phyloP scores from a whole-genome alignment of 2,329 filamentous ascomycete genomes.

The Exophiala phaeomuriformis region DNA sequence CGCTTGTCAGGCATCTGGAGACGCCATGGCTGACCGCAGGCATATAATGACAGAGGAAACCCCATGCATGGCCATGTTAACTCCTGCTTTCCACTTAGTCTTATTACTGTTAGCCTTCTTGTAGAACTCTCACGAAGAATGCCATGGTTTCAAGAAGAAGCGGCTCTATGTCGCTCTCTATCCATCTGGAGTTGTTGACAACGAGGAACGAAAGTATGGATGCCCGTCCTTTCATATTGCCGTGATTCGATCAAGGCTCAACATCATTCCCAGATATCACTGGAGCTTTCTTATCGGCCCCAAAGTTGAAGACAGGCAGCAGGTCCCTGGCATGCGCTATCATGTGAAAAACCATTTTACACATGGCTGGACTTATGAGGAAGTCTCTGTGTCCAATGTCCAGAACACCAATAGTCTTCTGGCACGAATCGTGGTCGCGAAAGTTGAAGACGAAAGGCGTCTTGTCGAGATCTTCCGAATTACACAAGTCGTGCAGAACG shows the following conservation, averaged over 20 bases:
- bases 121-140: too few species aligned
- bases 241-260: too few species aligned
- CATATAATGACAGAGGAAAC: too few species aligned
- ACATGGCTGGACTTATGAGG: slow-evolving; percentile 15
- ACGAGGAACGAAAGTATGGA: not conserved
- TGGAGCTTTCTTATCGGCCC: not conserved
- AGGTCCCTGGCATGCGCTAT: slow-evolving; percentile 7
- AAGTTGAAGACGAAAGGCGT: slow-evolving; percentile 33
- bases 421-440: not conserved
- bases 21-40: too few species aligned
- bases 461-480: slow-evolving; percentile 32
- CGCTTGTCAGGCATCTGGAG: too few species aligned
- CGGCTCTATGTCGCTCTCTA: not conserved
- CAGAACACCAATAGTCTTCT: slow-evolving; percentile 16
- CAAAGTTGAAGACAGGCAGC: slow-evolving; percentile 1
- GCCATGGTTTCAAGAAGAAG: not conserved
- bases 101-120: too few species aligned
- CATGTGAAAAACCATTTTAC: slow-evolving; percentile 12
- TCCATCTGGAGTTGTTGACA: not conserved
- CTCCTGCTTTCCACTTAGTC: too few species aligned
- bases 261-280: not conserved
- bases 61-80: too few species aligned
- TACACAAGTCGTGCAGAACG: slow-evolving; percentile 32
- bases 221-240: too few species aligned
- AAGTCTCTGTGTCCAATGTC: slow-evolving; percentile 1